These are phyloP conservation scores for Phialophora verrucosa DNA, from an alignment of 2,329 filamentous ascomycete species.

Conservation along the genomic window DNA sequence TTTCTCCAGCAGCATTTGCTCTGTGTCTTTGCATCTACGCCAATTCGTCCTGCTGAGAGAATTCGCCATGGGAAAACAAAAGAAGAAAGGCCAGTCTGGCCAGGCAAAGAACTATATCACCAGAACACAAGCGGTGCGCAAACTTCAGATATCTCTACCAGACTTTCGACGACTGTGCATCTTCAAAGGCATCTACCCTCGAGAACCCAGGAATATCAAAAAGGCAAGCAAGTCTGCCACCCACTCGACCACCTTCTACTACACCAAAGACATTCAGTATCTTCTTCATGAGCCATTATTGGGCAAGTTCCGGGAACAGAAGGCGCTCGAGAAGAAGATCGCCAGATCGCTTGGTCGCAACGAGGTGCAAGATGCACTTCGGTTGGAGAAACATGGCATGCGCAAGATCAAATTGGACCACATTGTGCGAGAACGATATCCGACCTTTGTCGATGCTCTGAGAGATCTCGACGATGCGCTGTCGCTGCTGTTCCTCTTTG, in stretches of 20 bases:
- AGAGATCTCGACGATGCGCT: constrained; percentile 95
- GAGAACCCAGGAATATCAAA: constrained; percentile 95
- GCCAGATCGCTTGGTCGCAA: constrained; percentile 87
- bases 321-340: constrained; percentile 97
- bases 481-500: constrained; percentile 96
- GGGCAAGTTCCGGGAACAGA: constrained; percentile 95
- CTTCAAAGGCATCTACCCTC: constrained; percentile 99
- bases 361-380: constrained; percentile 84
- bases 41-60: background rate
- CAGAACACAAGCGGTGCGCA: constrained; percentile 93
- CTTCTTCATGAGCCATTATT: constrained; percentile 95
- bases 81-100: constrained; percentile 90
- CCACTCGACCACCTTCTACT: constrained; percentile 88
- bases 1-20: constrained; percentile 20
- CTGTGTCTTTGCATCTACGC: constrained; percentile 17
- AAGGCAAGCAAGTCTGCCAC: constrained; percentile 93
- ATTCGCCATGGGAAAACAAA: constrained; percentile 71
- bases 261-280: constrained; percentile 96
- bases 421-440: constrained; percentile 97
- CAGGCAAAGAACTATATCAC: constrained; percentile 99
- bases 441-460: constrained; percentile 92
- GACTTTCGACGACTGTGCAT: constrained; percentile 99
- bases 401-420: constrained; percentile 92
- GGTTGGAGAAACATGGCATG: constrained; percentile 88
- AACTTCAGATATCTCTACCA: constrained; percentile 94